Evolutionary conservation across 2,329 filamentous ascomycete genomes (phyloP).

Genomic region (Microsporum audouinii): DNA sequence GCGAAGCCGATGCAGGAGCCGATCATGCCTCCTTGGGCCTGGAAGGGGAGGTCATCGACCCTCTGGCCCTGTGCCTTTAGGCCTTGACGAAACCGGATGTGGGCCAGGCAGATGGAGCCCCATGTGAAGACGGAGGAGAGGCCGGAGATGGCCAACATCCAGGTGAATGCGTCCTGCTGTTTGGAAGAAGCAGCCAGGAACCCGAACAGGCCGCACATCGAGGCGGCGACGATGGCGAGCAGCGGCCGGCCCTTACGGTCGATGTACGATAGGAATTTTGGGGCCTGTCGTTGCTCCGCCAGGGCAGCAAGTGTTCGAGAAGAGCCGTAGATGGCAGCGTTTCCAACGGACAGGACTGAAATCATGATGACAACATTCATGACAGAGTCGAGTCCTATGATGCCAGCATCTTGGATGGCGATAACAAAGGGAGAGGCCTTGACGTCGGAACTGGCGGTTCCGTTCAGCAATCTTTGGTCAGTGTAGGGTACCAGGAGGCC

Average conservation of each 20-base stretch:
- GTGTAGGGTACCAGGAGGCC: conserved; percentile 57
- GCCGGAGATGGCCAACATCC: conserved; percentile 67
- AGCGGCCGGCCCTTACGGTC: conserved; percentile 73
- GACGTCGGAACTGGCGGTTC: conserved; percentile 21
- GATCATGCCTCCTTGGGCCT: conserved; percentile 44
- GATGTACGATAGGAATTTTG: conserved; percentile 64
- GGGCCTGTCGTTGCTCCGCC: conserved; percentile 76
- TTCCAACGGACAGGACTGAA: conserved; percentile 80
- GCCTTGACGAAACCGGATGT: conserved; percentile 81
- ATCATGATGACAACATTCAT: conserved; percentile 95
- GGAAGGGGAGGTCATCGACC: conserved; percentile 64
- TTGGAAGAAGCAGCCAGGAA: conserved; percentile 59
- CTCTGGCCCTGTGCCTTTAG: conserved; percentile 59
- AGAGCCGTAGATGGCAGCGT: conserved; percentile 82
- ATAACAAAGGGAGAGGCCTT: conserved; percentile 77
- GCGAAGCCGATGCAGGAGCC: conserved; percentile 51
- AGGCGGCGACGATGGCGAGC: conserved; percentile 57
- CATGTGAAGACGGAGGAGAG: conserved; percentile 66
- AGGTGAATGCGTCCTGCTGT: conserved; percentile 57
- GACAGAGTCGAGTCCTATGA: conserved; percentile 67
- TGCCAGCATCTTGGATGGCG: conserved; percentile 73
- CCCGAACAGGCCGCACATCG: conserved; percentile 58
- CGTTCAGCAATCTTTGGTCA: conserved; percentile 25
- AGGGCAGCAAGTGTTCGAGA: conserved; percentile 82
- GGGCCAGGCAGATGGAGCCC: conserved; percentile 75